Conservation (phyloP, 2,329 filamentous ascomycete species). For the Colletotrichum truncatum region DNA sequence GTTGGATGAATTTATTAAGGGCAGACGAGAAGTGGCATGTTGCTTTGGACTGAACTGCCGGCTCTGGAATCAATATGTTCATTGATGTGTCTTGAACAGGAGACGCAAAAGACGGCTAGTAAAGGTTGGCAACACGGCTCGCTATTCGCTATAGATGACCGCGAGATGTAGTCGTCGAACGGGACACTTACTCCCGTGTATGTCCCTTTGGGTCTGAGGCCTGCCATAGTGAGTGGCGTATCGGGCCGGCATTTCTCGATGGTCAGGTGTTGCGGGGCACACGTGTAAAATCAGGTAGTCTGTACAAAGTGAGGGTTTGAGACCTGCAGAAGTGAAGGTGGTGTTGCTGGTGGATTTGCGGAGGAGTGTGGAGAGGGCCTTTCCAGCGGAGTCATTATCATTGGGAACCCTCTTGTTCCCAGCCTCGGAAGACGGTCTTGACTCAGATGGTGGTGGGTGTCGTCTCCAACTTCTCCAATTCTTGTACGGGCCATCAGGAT, state of each 20-base stretch:
- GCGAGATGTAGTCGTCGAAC: slow-evolving; percentile 14
- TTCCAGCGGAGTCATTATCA: slow-evolving; percentile 17
- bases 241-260: slow-evolving; percentile 28
- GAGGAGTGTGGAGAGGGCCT: slow-evolving; percentile 26
- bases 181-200: slow-evolving; percentile 16
- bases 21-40: neutral
- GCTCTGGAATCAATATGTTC: neutral
- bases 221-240: slow-evolving; percentile 7
- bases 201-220: neutral
- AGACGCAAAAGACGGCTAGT: neutral
- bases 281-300: slow-evolving; percentile 3
- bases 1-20: neutral
- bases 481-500: neutral
- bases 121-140: neutral
- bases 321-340: slow-evolving; percentile 18
- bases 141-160: slow-evolving; percentile 24
- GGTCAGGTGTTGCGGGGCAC: slow-evolving; percentile 28
- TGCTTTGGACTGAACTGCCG: neutral
- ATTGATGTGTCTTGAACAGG: neutral
- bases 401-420: neutral
- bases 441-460: slow-evolving; percentile 18
- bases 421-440: slow-evolving; percentile 6
- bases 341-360: slow-evolving; percentile 22
- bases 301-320: slow-evolving; percentile 17
- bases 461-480: slow-evolving; percentile 24